A percentile compares a stretch with the other conserved stretches of the same genome.
phyloP scores from a whole-genome alignment of 495 filamentous ascomycete genomes.

The Podospora australis region DNA sequence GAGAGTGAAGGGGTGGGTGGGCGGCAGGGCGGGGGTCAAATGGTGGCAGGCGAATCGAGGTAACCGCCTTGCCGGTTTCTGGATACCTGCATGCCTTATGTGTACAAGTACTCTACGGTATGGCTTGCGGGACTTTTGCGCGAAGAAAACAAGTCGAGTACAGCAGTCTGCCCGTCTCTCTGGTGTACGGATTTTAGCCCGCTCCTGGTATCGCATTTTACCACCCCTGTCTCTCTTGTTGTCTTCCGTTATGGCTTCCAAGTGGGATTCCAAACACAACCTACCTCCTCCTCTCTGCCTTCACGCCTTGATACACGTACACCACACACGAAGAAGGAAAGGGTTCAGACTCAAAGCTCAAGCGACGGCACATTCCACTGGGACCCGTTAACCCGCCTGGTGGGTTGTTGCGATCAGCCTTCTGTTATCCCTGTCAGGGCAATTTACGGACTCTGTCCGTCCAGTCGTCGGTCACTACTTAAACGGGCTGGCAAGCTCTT shows the following conservation, averaged over 20 bases:
- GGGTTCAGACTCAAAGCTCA: neutral
- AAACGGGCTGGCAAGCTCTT: slow-evolving; percentile 18
- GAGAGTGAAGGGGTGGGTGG: neutral
- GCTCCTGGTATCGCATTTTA: slow-evolving; percentile 3
- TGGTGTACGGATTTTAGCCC: slow-evolving; percentile 5
- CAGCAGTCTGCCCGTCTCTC: neutral
- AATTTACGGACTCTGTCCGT: slow-evolving; percentile 22
- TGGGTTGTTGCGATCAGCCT: slow-evolving; percentile 25
- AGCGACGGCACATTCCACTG: slow-evolving; percentile 10
- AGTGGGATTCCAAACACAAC: slow-evolving; percentile 20
- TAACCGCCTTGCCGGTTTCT: slow-evolving; percentile 6
- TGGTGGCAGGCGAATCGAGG: neutral
- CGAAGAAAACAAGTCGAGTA: too few species aligned
- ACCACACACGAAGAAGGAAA: slow-evolving; percentile 6
- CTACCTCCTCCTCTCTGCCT: slow-evolving; percentile 11
- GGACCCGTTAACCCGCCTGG: slow-evolving; percentile 25
- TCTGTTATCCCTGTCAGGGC: slow-evolving; percentile 24
- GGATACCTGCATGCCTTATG: neutral
- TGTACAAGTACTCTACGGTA: too few species aligned
- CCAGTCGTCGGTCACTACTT: slow-evolving; percentile 17
- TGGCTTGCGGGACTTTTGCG: too few species aligned
- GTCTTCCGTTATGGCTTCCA: slow-evolving; percentile 24
- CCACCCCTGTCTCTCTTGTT: slow-evolving; percentile 10
- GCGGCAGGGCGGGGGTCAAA: slow-evolving; percentile 9
- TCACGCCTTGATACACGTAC: slow-evolving; percentile 13